Conservation (phyloP, 1,139 yeast genomes). For the Yamadazyma sp. region DNA sequence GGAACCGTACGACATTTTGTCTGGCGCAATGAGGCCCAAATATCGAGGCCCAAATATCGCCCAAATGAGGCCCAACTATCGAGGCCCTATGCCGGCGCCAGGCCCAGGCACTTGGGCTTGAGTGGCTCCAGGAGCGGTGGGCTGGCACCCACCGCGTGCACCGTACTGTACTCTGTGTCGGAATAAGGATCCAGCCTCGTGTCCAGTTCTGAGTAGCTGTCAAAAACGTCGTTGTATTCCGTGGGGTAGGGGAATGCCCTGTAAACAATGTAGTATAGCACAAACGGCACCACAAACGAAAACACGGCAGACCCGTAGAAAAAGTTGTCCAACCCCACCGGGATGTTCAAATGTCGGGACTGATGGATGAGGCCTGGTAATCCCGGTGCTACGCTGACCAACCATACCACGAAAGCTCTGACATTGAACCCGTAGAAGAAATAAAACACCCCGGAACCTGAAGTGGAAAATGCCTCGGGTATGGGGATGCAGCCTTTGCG, state of each 20-base stretch:
- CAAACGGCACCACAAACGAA: conserved; percentile 12
- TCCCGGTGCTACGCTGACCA: conserved; percentile 20
- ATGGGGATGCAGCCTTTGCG: conserved; percentile 14
- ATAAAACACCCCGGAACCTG: conserved; percentile 14
- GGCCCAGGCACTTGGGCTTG: too few relatives aligned
- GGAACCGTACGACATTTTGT: too few relatives aligned
- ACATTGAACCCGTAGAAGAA: conserved; percentile 35
- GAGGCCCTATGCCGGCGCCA: too few relatives aligned
- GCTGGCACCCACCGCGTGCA: too few relatives aligned
- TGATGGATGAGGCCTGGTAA: conserved; percentile 16
- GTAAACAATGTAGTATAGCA: conserved; percentile 7
- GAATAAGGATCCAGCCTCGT: neutral
- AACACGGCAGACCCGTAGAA: conserved; percentile 13
- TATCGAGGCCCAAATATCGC: too few relatives aligned
- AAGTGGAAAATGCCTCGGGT: conserved; percentile 16
- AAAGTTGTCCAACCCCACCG: conserved; percentile 12
- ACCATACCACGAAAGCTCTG: conserved; percentile 29
- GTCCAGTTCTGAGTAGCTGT: conserved; percentile 18
- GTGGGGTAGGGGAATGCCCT: conserved; percentile 7
- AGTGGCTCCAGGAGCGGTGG: too few relatives aligned
- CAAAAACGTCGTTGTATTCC: conserved; percentile 19
- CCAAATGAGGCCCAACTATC: too few relatives aligned
- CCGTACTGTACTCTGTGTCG: neutral
- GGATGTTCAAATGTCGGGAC: conserved; percentile 3
- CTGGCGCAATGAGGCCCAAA: too few relatives aligned